Evolutionary conservation across 2,329 filamentous ascomycete species (phyloP).

Genomic region (Sclerotinia glacialis): DNA sequence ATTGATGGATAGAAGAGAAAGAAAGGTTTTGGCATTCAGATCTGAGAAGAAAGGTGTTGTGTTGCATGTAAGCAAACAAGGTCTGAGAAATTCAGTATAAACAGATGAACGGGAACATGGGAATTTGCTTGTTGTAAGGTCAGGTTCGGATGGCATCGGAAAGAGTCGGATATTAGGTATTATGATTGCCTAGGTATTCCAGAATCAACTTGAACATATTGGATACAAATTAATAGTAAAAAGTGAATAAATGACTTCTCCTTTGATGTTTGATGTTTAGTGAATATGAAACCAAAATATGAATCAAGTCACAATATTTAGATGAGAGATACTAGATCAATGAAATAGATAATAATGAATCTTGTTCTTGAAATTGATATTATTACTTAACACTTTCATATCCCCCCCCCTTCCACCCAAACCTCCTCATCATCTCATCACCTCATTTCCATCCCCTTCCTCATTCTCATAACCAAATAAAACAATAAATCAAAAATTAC

Average conservation of each 20-base stretch:
- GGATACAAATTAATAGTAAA: background rate
- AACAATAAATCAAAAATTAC: constrained; percentile 13
- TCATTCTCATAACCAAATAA: constrained; percentile 12
- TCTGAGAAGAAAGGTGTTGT: too few species aligned
- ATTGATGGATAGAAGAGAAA: too few species aligned
- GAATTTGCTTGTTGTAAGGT: too few species aligned
- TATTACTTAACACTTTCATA: constrained; percentile 10
- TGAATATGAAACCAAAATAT: background rate
- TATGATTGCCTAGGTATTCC: too few species aligned
- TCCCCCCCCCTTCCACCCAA: background rate
- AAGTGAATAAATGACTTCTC: background rate
- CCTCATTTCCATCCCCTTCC: background rate
- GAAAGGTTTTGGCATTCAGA: too few species aligned
- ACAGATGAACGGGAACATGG: background rate
- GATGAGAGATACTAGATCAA: background rate
- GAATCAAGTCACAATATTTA: background rate
- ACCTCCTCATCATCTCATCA: constrained; percentile 2
- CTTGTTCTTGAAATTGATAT: background rate
- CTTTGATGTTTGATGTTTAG: background rate
- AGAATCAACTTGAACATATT: too few species aligned
- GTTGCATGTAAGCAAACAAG: too few species aligned
- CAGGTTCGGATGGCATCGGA: too few species aligned
- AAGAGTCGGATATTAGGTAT: too few species aligned
- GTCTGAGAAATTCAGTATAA: background rate
- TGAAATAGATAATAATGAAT: background rate